Conservation (phyloP, 441 rosid genomes). For the Jatropha podagrica region DNA sequence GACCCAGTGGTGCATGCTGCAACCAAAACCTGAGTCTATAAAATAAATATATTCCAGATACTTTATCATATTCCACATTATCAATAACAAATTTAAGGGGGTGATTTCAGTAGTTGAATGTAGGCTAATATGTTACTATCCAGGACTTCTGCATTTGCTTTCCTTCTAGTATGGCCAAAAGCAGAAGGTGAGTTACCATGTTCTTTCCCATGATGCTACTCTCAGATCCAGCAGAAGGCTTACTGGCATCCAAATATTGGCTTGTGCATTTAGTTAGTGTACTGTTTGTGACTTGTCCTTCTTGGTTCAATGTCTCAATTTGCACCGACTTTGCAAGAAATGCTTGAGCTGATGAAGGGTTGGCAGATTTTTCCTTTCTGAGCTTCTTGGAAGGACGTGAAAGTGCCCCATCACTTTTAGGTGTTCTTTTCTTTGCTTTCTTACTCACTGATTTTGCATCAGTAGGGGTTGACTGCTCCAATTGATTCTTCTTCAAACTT, state of each 20-base stretch:
- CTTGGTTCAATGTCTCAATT: constrained; percentile 23
- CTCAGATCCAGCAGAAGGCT: constrained; percentile 26
- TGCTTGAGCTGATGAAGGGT: constrained; percentile 1
- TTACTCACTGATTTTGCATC: constrained; percentile 24
- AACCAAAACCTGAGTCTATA: background rate
- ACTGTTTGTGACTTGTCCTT: constrained; percentile 22
- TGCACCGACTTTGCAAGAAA: constrained; percentile 13
- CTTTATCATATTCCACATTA: background rate
- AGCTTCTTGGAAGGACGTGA: constrained; percentile 20
- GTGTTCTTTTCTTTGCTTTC: constrained; percentile 21
- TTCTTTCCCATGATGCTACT: constrained; percentile 19
- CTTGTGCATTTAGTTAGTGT: constrained; percentile 20
- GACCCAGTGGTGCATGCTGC: background rate
- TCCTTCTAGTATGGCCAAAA: background rate
- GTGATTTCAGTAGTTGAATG: background rate
- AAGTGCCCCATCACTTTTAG: constrained; percentile 17
- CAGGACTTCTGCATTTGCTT: background rate
- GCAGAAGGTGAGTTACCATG: constrained; percentile 34
- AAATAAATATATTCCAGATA: background rate
- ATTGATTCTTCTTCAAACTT: constrained; percentile 17
- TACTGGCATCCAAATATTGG: constrained; percentile 11
- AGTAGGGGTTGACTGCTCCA: constrained; percentile 25
- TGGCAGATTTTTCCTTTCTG: constrained; percentile 16
- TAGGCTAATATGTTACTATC: background rate
- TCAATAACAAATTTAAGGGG: background rate